Percentiles rank a stretch among this genome's conserved stretches.
phyloP scores from a whole-genome alignment of 106 monocot genomes.

The Phalaenopsis equestris region DNA sequence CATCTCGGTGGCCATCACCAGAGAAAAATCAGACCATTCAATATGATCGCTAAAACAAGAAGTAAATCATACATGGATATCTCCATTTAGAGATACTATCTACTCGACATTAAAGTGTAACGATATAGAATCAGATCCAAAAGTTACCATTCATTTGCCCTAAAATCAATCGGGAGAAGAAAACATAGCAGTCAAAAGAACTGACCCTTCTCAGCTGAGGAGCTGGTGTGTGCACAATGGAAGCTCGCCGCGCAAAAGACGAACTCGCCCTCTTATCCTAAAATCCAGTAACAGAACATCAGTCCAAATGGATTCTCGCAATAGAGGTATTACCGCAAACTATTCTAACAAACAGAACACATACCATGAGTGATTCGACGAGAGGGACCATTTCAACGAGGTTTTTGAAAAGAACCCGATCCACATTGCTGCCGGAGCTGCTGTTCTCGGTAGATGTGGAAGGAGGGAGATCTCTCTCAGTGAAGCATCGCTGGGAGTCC shows the following conservation, averaged over 20 bases:
- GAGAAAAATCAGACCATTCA: not conserved
- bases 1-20: not conserved
- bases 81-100: not conserved
- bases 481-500: not conserved
- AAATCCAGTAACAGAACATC: conserved; percentile 4
- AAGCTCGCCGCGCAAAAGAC: conserved; percentile 39
- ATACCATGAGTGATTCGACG: conserved; percentile 91
- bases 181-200: not conserved
- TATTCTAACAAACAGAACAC: not conserved
- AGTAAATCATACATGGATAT: not conserved
- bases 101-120: not conserved
- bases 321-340: not conserved
- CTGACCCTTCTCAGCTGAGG: conserved; percentile 49
- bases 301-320: not conserved
- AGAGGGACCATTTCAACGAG: conserved; percentile 96
- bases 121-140: not conserved
- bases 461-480: not conserved
- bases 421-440: conserved; percentile 36
- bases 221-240: conserved; percentile 35
- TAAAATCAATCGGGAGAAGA: not conserved
- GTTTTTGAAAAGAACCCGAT: conserved; percentile 76
- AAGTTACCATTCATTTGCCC: not conserved
- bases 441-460: not conserved
- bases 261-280: conserved; percentile 28
- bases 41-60: not conserved